Evolutionary conservation across 768 basidiomycete species (phyloP), one percentile per base, ranked within the genome.

Genomic region (Pisolithus sp.): DNA sequence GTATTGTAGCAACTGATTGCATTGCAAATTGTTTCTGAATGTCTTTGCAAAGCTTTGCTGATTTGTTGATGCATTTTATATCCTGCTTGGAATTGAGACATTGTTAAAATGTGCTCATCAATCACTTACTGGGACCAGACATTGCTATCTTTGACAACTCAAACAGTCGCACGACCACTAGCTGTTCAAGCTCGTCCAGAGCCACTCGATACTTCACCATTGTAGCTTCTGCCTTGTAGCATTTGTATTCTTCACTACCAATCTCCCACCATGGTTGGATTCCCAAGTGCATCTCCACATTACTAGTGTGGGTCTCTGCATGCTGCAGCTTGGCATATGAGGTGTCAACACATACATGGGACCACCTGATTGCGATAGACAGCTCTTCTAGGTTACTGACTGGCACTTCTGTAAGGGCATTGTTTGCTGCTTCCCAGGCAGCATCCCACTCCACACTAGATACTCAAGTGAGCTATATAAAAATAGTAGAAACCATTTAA

Each of bases 1-100:
- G 13, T 17, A 23, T 42, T 42, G 9, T 42, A 42, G 1, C 9
- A 23, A 8, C 7, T 21, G 20, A 42, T 42, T 10, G 8, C 39
- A 31, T 30, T 30, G 5, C 20, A 1, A 10, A 53, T 53, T 3
- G 51, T 17, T 6, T 40, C 43, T 0, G 37, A 53, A 6, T 17
- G n/a, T 6, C 38, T n/a, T 20, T 48, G 46, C 4, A 53, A 23
- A 12, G 23, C 51, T 17, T 53, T 53, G 36, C 46, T 41, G 26
- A 53, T 53, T 12, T 53, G 51, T 20, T 53, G 46, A 2, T 43
- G 23, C 10, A 53, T 34, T 48, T 53, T 53, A 20, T 53, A 53
- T 15, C 51, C 51, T 53, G 9, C 20, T 18, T 23, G 7, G 13
- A 5, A 42, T 17, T 9, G 39, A 30, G 28, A 30, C 28, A 4